Evolutionary conservation across 306 rosid species (phyloP).

Genomic region (Alnus glutinosa): DNA sequence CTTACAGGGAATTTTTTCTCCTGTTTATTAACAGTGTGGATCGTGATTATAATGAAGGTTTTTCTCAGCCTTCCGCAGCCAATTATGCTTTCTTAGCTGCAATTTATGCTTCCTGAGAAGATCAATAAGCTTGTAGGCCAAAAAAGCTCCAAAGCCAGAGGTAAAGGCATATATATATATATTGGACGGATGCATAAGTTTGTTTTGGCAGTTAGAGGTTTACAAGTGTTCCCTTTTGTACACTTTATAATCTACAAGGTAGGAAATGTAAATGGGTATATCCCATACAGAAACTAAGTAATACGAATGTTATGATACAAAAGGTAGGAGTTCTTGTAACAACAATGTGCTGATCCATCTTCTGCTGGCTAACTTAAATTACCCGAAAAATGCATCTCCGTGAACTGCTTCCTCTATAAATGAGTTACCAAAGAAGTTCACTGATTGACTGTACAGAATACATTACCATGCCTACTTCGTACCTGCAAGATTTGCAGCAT

Average conservation of each 20-base stretch:
- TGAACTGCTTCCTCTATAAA: neutral
- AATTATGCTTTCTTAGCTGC: conserved; percentile 41
- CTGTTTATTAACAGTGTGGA: conserved; percentile 50
- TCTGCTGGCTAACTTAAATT: neutral
- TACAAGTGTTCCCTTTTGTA: neutral
- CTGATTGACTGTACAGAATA: conserved; percentile 21
- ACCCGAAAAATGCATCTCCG: conserved; percentile 12
- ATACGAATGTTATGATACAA: conserved; percentile 17
- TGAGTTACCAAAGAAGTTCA: neutral
- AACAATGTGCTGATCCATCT: conserved; percentile 8
- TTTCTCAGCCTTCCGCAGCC: conserved; percentile 35
- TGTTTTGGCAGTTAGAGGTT: conserved; percentile 1
- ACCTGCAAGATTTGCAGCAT: conserved; percentile 28
- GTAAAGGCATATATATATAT: conserved; percentile 27
- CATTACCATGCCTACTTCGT: neutral
- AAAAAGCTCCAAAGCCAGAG: conserved; percentile 20
- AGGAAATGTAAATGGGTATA: conserved; percentile 21
- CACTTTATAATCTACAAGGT: conserved; percentile 24
- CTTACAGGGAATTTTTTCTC: conserved; percentile 26
- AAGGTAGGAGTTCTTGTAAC: conserved; percentile 7
- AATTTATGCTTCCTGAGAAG: conserved; percentile 16
- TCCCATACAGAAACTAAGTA: conserved; percentile 1
- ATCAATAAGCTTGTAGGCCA: conserved; percentile 17
- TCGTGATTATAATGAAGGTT: conserved; percentile 35
- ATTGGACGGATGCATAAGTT: neutral